Evolutionary conservation across 306 rosid species (phyloP).

Genomic region (Nissolia schottii): DNA sequence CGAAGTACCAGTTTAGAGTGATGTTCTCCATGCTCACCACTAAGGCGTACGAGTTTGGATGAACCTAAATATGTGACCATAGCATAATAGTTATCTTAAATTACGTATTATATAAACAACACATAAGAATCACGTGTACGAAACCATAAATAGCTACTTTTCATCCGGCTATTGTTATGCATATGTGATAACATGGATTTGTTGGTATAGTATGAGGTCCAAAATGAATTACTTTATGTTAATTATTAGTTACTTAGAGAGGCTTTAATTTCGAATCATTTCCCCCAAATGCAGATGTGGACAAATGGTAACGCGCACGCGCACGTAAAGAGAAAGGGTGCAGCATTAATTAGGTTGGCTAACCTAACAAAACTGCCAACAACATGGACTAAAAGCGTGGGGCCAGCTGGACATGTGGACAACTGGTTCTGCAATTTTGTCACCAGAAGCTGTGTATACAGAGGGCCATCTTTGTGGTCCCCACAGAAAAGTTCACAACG

Average conservation of each 20-base stretch:
- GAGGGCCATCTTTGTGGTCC: background rate
- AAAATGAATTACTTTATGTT: background rate
- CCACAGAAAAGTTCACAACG: background rate
- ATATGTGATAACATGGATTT: background rate
- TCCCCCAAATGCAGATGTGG: background rate
- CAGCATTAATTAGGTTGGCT: constrained; percentile 23
- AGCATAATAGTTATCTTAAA: background rate
- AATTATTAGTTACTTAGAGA: background rate
- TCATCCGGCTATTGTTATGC: background rate
- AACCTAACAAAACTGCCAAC: constrained; percentile 31
- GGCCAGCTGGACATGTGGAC: constrained; percentile 16
- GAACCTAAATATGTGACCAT: constrained; percentile 36
- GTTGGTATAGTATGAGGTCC: background rate
- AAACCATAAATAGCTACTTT: background rate
- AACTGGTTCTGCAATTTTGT: background rate
- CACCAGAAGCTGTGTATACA: background rate
- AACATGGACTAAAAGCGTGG: constrained; percentile 22
- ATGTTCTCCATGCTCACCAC: constrained; percentile 94
- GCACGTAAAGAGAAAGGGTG: too few relatives aligned
- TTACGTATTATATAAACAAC: background rate
- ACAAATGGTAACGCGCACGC: background rate
- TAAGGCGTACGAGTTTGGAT: constrained; percentile 72
- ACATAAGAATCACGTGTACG: background rate
- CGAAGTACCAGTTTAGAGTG: constrained; percentile 80
- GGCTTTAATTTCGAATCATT: constrained; percentile 11